phyloP scores from a whole-genome alignment of 768 basidiomycete species.

The Psilocybe azurescens region DNA sequence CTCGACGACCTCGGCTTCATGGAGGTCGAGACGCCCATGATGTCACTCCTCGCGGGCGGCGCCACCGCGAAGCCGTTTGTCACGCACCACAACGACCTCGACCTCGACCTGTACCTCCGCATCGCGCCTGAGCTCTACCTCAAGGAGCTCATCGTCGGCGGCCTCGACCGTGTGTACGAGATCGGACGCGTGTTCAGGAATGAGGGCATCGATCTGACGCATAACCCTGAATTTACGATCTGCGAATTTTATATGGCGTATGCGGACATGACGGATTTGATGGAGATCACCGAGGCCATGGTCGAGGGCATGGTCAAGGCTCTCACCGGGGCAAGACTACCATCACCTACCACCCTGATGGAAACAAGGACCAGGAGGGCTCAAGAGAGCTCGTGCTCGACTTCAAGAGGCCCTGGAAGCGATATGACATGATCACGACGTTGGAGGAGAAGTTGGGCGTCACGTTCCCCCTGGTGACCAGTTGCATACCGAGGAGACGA shows the following conservation, averaged over 20 bases:
- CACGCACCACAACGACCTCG: constrained; percentile 98
- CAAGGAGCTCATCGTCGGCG: constrained; percentile 97
- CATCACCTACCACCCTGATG: constrained; percentile 90
- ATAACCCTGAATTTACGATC: constrained; percentile 99
- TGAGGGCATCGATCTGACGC: constrained; percentile 98
- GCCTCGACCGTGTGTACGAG: constrained; percentile 97
- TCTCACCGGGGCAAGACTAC: constrained; percentile 83
- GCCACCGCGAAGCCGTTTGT: constrained; percentile 99
- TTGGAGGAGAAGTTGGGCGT: constrained; percentile 92
- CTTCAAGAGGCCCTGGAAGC: constrained; percentile 95
- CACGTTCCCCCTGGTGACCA: constrained; percentile 95
- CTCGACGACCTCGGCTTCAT: constrained; percentile 92
- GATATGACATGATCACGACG: constrained; percentile 97
- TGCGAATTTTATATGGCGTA: constrained; percentile 99
- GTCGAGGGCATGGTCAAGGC: constrained; percentile 92
- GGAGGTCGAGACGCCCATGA: constrained; percentile 99
- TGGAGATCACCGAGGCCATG: constrained; percentile 95
- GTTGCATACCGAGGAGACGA: constrained; percentile 86
- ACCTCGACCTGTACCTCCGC: constrained; percentile 95
- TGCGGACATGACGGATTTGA: constrained; percentile 97
- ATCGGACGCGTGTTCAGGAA: constrained; percentile 98
- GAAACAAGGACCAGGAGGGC: constrained; percentile 77
- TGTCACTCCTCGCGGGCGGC: constrained; percentile 93
- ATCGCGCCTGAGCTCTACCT: constrained; percentile 98
- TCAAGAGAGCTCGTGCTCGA: constrained; percentile 75